Conservation (phyloP, 805 yeast species). For the Saccharomycopsis fibuligera region DNA sequence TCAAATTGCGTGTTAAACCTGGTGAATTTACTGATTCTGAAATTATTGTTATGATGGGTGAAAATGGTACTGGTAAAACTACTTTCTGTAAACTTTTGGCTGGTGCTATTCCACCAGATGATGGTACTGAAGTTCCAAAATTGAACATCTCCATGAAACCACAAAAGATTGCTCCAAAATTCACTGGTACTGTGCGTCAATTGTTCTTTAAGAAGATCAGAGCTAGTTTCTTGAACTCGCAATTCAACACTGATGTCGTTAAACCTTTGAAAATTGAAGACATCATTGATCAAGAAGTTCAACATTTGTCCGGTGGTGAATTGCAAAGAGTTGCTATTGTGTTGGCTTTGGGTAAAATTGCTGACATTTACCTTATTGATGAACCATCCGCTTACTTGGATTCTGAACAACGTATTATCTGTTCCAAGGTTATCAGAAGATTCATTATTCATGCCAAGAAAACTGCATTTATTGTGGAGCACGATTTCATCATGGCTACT, state of each 20-base stretch:
- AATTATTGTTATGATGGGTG: constrained; percentile 99
- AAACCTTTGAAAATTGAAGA: constrained; percentile 92
- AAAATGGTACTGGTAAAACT: constrained; percentile 99
- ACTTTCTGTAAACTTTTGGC: constrained; percentile 94
- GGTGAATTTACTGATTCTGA: constrained; percentile 97
- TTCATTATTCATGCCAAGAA: constrained; percentile 93
- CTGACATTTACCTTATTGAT: constrained; percentile 94
- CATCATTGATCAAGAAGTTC: constrained; percentile 96
- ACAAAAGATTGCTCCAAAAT: constrained; percentile 97
- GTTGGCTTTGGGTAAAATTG: constrained; percentile 86
- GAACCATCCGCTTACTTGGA: constrained; percentile 99
- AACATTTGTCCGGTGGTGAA: constrained; percentile 98
- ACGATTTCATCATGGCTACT: constrained; percentile 99
- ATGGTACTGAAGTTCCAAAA: constrained; percentile 72
- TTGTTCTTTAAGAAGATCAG: constrained; percentile 94
- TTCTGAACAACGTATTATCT: constrained; percentile 98
- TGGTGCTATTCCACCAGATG: constrained; percentile 88
- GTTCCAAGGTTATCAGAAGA: constrained; percentile 97
- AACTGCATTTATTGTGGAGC: constrained; percentile 99
- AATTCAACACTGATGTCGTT: constrained; percentile 96
- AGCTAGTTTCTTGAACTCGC: constrained; percentile 90
- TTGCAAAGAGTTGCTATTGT: constrained; percentile 98
- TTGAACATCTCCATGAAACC: constrained; percentile 97
- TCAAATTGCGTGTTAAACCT: constrained; percentile 69
- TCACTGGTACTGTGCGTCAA: constrained; percentile 98